Evolutionary conservation across 805 yeast genomes (phyloP), one percentile per base, ranked within the genome.

Genomic region (Saccharomycopsis oosterbeekiorum): DNA sequence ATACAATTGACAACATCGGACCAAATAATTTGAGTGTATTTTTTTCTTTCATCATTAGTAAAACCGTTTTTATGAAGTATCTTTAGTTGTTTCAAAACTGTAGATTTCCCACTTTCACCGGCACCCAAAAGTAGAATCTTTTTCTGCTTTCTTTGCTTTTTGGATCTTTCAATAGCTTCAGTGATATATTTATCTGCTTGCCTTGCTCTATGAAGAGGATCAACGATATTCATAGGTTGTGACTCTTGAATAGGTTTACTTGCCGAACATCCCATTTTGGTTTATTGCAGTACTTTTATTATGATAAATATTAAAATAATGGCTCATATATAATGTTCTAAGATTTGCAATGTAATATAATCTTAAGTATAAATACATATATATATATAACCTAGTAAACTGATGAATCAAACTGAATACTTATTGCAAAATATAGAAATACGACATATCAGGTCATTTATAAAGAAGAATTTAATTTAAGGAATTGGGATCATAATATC

Each of bases 41-140:
- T 92, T 54, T 77, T 68, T 59, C 96, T 78, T 71, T 94, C 98
- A 65, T 84, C 87, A 57, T 80, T 81, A 1, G 88, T 77, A 74
- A 93, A 94, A 1, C 96, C 96, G 54, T 88, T 86, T 63, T 89
- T 88, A 70, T 94, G 97, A 51, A 91, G 72, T 17, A 94, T 77
- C 67, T 88, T 83, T 84, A 92, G 80, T 71, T 92, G 97, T 72
- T 92, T 92, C 66, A 92, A 74, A 6, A 92, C 96, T 0, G 98
- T 92, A 1, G 96, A 88, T 70, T 92, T 92, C 5, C 98, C 97
- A 58, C 93, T 85, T 70, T 92, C 98, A 4, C 97, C 98, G 0
- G 98, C 89, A 51, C 98, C 97, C 41, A 91, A 74, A n/a, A 93
- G 76, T 47, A 93, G 73, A 64, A 93, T 76, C 70, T 86, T 89